Conservation (phyloP, 306 rosid species). For the Hippophae tibetana region DNA sequence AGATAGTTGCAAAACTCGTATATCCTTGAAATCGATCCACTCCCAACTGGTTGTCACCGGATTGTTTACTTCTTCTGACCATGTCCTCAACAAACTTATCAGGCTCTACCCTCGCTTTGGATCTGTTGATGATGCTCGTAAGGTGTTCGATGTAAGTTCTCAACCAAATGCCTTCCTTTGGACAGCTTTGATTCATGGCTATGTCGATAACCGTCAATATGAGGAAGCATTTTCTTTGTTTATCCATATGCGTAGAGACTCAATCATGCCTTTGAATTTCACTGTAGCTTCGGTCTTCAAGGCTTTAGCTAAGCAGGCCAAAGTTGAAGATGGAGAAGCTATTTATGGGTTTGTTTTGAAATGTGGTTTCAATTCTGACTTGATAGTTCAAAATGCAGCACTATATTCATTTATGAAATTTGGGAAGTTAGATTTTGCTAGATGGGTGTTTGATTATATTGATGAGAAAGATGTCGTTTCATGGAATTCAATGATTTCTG, state of each 20-base stretch:
- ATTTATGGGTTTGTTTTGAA: conserved; percentile 10
- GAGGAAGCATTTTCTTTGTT: not conserved
- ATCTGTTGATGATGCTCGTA: conserved; percentile 5
- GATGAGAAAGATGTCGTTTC: conserved; percentile 9
- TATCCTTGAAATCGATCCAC: conserved; percentile 1
- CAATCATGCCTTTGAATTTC: conserved; percentile 2
- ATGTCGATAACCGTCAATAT: conserved; percentile 2
- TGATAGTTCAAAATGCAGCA: conserved; percentile 8
- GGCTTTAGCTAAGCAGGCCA: conserved; percentile 12
- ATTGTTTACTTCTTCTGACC: conserved; percentile 1
- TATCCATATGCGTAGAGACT: not conserved
- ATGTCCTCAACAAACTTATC: conserved; percentile 7
- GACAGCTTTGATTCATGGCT: conserved; percentile 12
- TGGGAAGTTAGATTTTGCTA: not conserved
- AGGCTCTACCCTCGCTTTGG: not conserved
- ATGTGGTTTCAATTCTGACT: conserved; percentile 6
- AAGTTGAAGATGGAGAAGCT: conserved; percentile 13
- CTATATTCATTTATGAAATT: conserved; percentile 6
- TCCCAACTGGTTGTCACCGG: not conserved
- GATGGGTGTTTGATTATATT: conserved; percentile 9
- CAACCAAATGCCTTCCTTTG: conserved; percentile 11
- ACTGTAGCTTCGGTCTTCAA: not conserved
- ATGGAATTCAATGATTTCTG: conserved; percentile 9
- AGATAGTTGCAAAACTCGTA: conserved; percentile 1
- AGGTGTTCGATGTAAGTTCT: conserved; percentile 14